Conservation (phyloP, 148 eudicot genomes). For the Arbutus unedo region DNA sequence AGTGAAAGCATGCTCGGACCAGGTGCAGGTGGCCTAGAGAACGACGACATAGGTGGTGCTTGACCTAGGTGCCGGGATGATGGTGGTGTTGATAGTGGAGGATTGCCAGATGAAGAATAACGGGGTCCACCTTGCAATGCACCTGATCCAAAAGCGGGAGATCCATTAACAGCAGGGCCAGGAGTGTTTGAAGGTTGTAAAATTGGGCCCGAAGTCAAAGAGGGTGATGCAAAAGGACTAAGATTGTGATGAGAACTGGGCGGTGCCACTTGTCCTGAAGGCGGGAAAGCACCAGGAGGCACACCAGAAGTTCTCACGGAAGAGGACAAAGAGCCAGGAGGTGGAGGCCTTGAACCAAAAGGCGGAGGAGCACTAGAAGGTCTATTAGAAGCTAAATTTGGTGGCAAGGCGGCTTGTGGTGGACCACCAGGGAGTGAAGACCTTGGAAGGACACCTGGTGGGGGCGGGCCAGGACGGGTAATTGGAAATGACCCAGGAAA, state of each 20-base stretch:
- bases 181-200: slow-evolving; percentile 36
- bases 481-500: slow-evolving; percentile 41
- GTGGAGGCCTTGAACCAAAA: slow-evolving; percentile 57
- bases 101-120: slow-evolving; percentile 50
- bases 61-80: slow-evolving; percentile 54
- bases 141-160: slow-evolving; percentile 47
- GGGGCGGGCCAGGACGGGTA: slow-evolving; percentile 69
- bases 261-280: slow-evolving; percentile 32
- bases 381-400: slow-evolving; percentile 41
- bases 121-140: slow-evolving; percentile 48
- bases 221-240: slow-evolving; percentile 48
- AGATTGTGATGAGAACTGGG: slow-evolving; percentile 50
- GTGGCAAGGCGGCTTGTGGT: slow-evolving; percentile 44
- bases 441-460: slow-evolving; percentile 73
- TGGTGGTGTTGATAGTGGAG: slow-evolving; percentile 27
- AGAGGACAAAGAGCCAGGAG: slow-evolving; percentile 35
- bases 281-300: slow-evolving; percentile 33
- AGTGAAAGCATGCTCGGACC: slow-evolving; percentile 53
- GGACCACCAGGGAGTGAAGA: slow-evolving; percentile 45
- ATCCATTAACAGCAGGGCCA: slow-evolving; percentile 56
- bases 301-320: slow-evolving; percentile 29
- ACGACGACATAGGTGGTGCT: slow-evolving; percentile 30
- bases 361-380: slow-evolving; percentile 54
- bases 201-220: slow-evolving; percentile 32
- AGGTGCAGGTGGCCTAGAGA: slow-evolving; percentile 44